phyloP scores from a whole-genome alignment of 1,139 yeast species.

The Sugiyamaella grinbergsii region DNA sequence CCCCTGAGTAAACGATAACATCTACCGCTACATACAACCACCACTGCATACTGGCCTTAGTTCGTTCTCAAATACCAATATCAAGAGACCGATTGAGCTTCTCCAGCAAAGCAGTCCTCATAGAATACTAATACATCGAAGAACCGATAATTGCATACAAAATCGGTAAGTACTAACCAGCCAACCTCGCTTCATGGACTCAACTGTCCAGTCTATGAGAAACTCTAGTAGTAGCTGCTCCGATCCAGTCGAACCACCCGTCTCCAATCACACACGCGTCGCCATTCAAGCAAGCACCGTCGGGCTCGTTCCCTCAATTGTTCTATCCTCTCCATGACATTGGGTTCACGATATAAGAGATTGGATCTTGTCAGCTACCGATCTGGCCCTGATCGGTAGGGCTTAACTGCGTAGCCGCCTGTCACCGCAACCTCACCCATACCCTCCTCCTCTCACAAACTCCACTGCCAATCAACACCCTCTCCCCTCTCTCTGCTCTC shows the following conservation, averaged over 20 bases:
- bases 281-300: too few relatives aligned
- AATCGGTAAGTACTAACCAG: background rate
- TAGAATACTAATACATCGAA: too few relatives aligned
- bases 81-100: conserved; percentile 2
- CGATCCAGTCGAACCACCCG: background rate
- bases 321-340: too few relatives aligned
- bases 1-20: conserved; percentile 8
- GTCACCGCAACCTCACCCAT: background rate
- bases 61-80: conserved; percentile 7
- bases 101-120: too few relatives aligned
- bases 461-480: background rate
- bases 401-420: too few relatives aligned
- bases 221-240: too few relatives aligned
- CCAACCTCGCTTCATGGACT: too few relatives aligned
- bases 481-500: background rate
- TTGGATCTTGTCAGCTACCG: too few relatives aligned
- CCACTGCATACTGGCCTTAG: background rate
- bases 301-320: too few relatives aligned
- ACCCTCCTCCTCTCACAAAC: background rate
- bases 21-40: background rate
- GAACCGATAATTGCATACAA: conserved; percentile 4
- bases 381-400: too few relatives aligned
- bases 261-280: background rate
- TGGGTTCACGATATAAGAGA: too few relatives aligned
- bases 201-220: too few relatives aligned